Percentiles rank a stretch among this genome's conserved stretches.
Evolutionary conservation across 116 monocot species (phyloP).

Genomic region (Zostera marina): DNA sequence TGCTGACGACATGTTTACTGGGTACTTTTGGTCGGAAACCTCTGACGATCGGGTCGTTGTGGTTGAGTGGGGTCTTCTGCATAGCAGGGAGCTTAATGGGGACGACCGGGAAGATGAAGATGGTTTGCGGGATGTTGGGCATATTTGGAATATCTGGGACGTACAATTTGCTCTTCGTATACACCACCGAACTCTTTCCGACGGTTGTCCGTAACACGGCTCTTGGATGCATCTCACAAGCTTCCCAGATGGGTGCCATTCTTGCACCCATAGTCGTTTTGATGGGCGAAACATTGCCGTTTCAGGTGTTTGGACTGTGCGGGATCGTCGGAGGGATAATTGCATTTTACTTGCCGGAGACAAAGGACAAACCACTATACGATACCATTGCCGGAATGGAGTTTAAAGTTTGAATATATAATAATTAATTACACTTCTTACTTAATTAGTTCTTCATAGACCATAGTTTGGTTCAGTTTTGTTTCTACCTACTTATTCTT

Average conservation of each 20-base stretch:
- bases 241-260: conserved; percentile 52
- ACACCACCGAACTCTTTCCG: conserved; percentile 67
- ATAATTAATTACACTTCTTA: no score
- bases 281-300: conserved; percentile 31
- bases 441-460: no score
- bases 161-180: conserved; percentile 42
- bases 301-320: conserved; percentile 35
- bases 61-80: conserved; percentile 50
- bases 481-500: no score
- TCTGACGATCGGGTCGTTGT: conserved; percentile 34
- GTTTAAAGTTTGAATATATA: not conserved
- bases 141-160: conserved; percentile 66
- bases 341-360: conserved; percentile 48
- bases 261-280: conserved; percentile 61
- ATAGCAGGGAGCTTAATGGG: conserved; percentile 16
- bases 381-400: conserved; percentile 51
- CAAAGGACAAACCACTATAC: conserved; percentile 36
- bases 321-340: conserved; percentile 37
- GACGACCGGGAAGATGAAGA: conserved; percentile 7
- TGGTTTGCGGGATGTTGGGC: conserved; percentile 31
- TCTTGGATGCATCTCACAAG: conserved; percentile 45
- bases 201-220: conserved; percentile 68
- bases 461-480: no score
- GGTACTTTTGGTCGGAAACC: conserved; percentile 33
- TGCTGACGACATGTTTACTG: conserved; percentile 34